Conservation (phyloP, 192 early-diverging fungal species). For the Linnemannia elongata region DNA sequence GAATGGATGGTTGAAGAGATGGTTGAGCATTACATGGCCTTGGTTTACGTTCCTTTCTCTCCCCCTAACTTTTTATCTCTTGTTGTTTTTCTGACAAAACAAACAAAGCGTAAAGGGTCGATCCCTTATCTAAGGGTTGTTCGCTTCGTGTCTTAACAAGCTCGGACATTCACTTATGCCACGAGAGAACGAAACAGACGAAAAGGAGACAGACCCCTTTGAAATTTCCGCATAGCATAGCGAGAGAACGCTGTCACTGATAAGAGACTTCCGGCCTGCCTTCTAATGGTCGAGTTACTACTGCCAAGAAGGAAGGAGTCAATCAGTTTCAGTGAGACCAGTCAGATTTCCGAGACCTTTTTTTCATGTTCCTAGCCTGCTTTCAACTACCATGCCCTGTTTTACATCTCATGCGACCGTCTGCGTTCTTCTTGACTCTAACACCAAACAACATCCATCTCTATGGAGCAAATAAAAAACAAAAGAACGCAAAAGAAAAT, state of each 20-base stretch:
- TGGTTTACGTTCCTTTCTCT: neutral
- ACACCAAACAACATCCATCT: neutral
- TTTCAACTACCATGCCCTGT: neutral
- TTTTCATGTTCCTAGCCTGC: neutral
- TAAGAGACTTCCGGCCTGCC: neutral
- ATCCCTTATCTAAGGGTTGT: neutral
- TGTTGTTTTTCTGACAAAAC: neutral
- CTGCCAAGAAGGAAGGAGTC: neutral
- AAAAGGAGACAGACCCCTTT: neutral
- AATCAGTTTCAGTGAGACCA: neutral
- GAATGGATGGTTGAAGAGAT: no score
- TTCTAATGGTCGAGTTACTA: neutral
- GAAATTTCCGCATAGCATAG: no score
- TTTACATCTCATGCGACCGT: neutral
- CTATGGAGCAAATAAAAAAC: neutral
- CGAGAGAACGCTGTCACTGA: neutral
- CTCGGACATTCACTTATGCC: neutral
- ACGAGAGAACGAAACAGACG: neutral
- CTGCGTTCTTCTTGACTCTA: neutral
- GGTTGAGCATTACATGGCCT: no score
- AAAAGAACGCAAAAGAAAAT: neutral
- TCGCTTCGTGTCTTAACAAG: neutral
- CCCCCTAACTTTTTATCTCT: neutral
- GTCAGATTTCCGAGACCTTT: neutral
- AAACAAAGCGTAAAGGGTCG: neutral